Evolutionary conservation across 306 rosid species (phyloP).

Genomic region (Corylus heterophylla): DNA sequence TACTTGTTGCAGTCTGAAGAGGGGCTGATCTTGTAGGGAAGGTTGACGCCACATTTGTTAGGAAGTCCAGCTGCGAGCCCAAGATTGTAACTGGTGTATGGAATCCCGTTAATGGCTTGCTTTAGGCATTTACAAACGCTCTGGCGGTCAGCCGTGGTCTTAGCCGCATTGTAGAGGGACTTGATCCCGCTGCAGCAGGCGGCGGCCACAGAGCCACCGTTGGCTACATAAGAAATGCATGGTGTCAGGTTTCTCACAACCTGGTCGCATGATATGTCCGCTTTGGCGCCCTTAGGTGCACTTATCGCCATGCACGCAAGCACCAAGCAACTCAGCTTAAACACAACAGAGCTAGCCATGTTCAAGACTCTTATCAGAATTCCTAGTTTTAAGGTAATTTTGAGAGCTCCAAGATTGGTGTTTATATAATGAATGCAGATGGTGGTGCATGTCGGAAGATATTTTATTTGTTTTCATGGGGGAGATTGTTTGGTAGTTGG

Average conservation of each 20-base stretch:
- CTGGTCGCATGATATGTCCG: too few relatives aligned
- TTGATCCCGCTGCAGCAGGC: conserved; percentile 52
- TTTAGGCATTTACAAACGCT: conserved; percentile 53
- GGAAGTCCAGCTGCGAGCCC: conserved; percentile 52
- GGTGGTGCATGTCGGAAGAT: too few relatives aligned
- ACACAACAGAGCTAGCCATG: too few relatives aligned
- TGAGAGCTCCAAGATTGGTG: too few relatives aligned
- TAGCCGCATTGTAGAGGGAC: conserved; percentile 38
- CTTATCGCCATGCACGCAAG: too few relatives aligned
- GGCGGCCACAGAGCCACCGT: conserved; percentile 5
- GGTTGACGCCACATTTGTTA: conserved; percentile 26
- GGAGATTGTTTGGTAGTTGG: too few relatives aligned
- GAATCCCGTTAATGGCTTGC: conserved; percentile 29
- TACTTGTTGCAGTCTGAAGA: conserved; percentile 34
- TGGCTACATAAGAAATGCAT: conserved; percentile 37
- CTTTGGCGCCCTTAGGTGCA: too few relatives aligned
- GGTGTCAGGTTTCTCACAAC: conserved; percentile 14
- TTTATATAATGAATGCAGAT: too few relatives aligned
- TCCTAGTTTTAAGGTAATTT: too few relatives aligned
- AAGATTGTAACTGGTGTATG: conserved; percentile 22
- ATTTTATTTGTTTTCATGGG: too few relatives aligned
- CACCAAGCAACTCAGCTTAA: too few relatives aligned
- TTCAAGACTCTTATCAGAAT: too few relatives aligned
- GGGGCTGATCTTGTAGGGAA: conserved; percentile 40
- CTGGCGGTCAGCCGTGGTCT: conserved; percentile 50